These are phyloP conservation scores for Candida manassasensis DNA, from an alignment of 805 yeast genomes.

Conservation along the genomic window DNA sequence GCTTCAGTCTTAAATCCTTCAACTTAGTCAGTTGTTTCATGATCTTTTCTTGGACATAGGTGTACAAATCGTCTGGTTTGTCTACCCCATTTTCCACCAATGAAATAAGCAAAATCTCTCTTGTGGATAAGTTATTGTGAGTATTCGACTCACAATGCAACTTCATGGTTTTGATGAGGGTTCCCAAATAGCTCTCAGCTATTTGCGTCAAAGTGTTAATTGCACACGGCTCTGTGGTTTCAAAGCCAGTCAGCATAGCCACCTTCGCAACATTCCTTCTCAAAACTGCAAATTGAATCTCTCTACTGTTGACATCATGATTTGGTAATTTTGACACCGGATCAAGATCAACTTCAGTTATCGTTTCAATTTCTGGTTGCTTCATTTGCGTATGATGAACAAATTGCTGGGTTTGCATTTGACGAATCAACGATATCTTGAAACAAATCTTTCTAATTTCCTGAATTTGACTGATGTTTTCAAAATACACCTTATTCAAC, in stretches of 20 bases:
- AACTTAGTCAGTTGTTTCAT: constrained; percentile 65
- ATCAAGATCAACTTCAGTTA: constrained; percentile 74
- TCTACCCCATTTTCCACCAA: constrained; percentile 83
- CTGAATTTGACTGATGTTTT: constrained; percentile 76
- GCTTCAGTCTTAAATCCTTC: constrained; percentile 58
- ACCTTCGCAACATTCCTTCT: constrained; percentile 69
- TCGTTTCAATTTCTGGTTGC: constrained; percentile 58
- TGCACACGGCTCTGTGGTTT: constrained; percentile 73
- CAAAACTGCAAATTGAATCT: constrained; percentile 61
- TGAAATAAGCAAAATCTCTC: constrained; percentile 54
- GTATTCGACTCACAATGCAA: constrained; percentile 64
- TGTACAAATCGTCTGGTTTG: constrained; percentile 69
- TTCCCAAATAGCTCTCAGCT: constrained; percentile 75
- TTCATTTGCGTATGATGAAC: constrained; percentile 70
- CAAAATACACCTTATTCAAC: constrained; percentile 52
- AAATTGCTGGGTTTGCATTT: constrained; percentile 81
- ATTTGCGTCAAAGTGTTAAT: constrained; percentile 75
- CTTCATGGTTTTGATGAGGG: constrained; percentile 66
- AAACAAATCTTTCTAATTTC: constrained; percentile 84
- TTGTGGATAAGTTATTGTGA: constrained; percentile 32
- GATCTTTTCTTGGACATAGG: constrained; percentile 69
- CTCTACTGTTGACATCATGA: constrained; percentile 57
- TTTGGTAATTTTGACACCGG: constrained; percentile 70
- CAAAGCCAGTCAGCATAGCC: constrained; percentile 91
- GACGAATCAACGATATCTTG: constrained; percentile 80